Base-by-base conservation (phyloP, 495 filamentous ascomycete species). In the Neurospora sp. region DNA sequence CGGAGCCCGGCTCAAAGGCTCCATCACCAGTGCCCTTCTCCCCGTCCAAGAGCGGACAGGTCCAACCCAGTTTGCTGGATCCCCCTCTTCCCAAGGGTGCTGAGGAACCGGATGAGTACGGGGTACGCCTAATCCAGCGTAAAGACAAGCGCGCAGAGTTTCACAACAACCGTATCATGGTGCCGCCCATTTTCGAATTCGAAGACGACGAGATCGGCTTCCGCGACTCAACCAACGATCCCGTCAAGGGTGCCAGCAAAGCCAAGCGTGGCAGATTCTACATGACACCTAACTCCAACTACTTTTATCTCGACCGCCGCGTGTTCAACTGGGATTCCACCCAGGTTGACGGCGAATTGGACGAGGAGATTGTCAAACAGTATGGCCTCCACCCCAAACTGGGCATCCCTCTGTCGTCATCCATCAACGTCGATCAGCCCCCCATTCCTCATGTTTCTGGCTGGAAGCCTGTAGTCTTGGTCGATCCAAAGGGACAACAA, bases 141-240 rank as follows among this genome's bases (percentile, higher is more conserved):
- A 73, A 74, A 20, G 39, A 75, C 31, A 80, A 78, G 3, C 77
- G 76, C 0, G 76, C 79, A 10, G 81, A 80, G 31, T 69, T 75
- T 14, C 78, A 76, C n/a, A 81, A 82, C 71, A 86, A 85, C 74
- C 83, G 85, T 7, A 81, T 86, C 70, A 82, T 85, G 74, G 75
- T 83, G 12, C 83, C 83, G 37, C 79, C 75, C 37, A 12, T 76
- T 0, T 84, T 83, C 69, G 76, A 81, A 37, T 86, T 77, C 39
- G 79, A 81, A 31, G 78, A 82, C 16, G 59, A 81, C 5, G 83
- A 86, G 72, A 86, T 86, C 46, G 85, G 85, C n/a, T 85, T 86
- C 72, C 85, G 84, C 6, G 84, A 85, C 62, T 85, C 84, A 14
- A 80, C 83, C 72, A 86, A 86, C 73, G 81, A 80, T 71, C 78